Percentiles rank a stretch among this genome's conserved stretches.
phyloP scores from a whole-genome alignment of 345 rosid genomes.

The Eucalyptus dawsonii region DNA sequence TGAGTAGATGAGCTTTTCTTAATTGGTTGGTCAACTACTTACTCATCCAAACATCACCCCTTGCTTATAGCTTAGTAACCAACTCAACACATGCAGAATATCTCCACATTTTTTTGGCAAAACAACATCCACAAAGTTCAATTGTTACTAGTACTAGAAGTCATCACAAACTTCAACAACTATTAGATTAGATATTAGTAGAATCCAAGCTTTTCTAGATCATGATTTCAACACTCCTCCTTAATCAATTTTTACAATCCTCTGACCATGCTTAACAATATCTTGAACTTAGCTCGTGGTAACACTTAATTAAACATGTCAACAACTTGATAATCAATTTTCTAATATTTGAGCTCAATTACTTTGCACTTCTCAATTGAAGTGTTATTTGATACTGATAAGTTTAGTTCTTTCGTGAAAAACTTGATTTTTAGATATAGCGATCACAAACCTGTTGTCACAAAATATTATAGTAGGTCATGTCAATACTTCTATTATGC shows the following conservation, averaged over 20 bases:
- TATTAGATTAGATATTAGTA: neutral
- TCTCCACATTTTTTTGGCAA: too few relatives aligned
- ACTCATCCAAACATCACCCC: too few relatives aligned
- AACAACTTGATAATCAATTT: neutral
- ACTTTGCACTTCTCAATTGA: too few relatives aligned
- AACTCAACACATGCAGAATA: too few relatives aligned
- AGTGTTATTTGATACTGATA: too few relatives aligned
- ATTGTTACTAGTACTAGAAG: neutral
- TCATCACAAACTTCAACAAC: neutral
- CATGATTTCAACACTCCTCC: neutral
- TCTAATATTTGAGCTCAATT: too few relatives aligned
- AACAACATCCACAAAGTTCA: too few relatives aligned
- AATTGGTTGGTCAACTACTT: too few relatives aligned
- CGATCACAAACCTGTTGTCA: accelerated
- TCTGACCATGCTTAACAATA: neutral
- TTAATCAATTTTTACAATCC: neutral
- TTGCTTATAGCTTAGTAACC: too few relatives aligned
- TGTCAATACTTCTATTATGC: neutral
- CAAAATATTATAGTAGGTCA: neutral
- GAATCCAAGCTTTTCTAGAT: neutral
- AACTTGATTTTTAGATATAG: neutral
- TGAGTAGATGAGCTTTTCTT: too few relatives aligned
- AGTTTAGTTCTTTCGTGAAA: neutral
- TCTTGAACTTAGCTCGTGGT: neutral
- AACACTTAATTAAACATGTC: neutral